A percentile compares a stretch with the other conserved stretches of the same genome.
Evolutionary conservation across 1,139 yeast species (phyloP).

Genomic region (Meyerozyma smithsonii): DNA sequence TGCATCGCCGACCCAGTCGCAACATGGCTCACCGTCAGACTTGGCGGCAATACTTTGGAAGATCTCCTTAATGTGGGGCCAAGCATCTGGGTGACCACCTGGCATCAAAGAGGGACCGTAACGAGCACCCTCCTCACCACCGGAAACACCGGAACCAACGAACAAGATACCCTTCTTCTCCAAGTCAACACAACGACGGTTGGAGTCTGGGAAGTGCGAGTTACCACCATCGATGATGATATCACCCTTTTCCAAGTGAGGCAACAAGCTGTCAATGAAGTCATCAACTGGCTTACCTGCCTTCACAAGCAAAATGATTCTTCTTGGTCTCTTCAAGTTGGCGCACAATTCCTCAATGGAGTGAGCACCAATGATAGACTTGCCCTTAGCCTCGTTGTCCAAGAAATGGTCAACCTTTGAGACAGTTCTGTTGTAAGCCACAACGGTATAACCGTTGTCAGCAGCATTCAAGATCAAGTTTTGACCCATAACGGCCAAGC

Average conservation of each 20-base stretch:
- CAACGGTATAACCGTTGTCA: slow-evolving; percentile 96
- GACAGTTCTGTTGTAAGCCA: slow-evolving; percentile 97
- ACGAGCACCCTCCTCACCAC: slow-evolving; percentile 99
- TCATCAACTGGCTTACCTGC: slow-evolving; percentile 95
- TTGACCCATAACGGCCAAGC: slow-evolving; percentile 99
- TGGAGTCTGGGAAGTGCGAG: slow-evolving; percentile 98
- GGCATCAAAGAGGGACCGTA: slow-evolving; percentile 99
- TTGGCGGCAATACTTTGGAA: slow-evolving; percentile 97
- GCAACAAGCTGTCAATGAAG: slow-evolving; percentile 83
- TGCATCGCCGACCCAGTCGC: slow-evolving; percentile 99
- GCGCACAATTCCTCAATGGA: slow-evolving; percentile 84
- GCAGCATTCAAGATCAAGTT: slow-evolving; percentile 96
- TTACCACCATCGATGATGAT: slow-evolving; percentile 99
- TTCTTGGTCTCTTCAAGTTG: slow-evolving; percentile 95
- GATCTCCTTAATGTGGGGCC: slow-evolving; percentile 97
- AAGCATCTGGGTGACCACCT: slow-evolving; percentile 96
- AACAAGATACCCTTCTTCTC: slow-evolving; percentile 82
- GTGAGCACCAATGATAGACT: slow-evolving; percentile 87
- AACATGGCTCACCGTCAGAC: slow-evolving; percentile 97
- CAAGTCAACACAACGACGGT: slow-evolving; percentile 92
- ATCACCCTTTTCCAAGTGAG: slow-evolving; percentile 93
- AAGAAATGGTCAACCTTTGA: slow-evolving; percentile 92
- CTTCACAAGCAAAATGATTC: slow-evolving; percentile 89
- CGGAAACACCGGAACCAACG: slow-evolving; percentile 99
- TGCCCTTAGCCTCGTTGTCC: slow-evolving; percentile 92